Conservation (phyloP, 495 filamentous ascomycete species). For the Aspergillus nidulans region DNA sequence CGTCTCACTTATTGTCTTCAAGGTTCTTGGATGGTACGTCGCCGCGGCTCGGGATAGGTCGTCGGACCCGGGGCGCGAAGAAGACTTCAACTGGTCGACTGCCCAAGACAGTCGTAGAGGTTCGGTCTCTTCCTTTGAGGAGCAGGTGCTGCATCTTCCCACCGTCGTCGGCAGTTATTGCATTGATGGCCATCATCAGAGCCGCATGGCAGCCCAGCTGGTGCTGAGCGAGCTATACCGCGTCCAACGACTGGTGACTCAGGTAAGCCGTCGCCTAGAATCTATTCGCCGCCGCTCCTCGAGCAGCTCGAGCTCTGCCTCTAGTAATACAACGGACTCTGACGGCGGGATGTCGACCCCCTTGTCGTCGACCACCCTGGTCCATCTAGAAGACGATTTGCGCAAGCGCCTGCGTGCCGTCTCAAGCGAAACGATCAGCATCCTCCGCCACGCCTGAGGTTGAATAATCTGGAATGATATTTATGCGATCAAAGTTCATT, state of each 20-base stretch:
- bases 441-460: constrained; percentile 1
- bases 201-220: constrained; percentile 30
- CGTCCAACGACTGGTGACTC: constrained; percentile 28
- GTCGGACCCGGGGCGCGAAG: background rate
- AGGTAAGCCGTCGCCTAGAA: background rate
- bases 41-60: constrained; percentile 13
- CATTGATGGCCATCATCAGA: constrained; percentile 20
- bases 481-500: too few species aligned
- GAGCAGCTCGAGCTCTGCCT: background rate
- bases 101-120: background rate
- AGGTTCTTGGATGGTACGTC: constrained; percentile 26
- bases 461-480: too few species aligned
- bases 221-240: constrained; percentile 39
- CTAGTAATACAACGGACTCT: background rate
- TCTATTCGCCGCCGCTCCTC: background rate
- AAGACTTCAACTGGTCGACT: background rate
- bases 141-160: constrained; percentile 2
- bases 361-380: background rate
- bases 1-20: constrained; percentile 25
- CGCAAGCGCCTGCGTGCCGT: constrained; percentile 6
- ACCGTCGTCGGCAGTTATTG: constrained; percentile 11
- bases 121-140: background rate
- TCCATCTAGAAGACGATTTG: constrained; percentile 5
- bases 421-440: constrained; percentile 5
- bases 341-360: background rate